A percentile compares a stretch with the other conserved stretches of the same genome.
Conservation (phyloP, 768 basidiomycete genomes). For the Coprinopsis sp. region DNA sequence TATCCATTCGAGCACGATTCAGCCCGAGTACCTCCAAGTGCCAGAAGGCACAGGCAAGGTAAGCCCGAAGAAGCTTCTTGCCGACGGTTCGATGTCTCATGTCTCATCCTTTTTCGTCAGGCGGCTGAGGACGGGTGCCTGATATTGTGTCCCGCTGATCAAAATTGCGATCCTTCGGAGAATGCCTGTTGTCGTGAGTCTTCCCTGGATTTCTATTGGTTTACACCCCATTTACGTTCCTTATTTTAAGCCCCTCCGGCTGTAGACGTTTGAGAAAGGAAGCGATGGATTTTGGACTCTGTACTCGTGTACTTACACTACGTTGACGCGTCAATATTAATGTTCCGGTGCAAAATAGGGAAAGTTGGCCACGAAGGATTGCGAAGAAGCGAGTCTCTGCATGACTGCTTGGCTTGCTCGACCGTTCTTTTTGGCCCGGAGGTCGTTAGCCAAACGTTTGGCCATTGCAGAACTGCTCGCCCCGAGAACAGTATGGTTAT, state of each 20-base stretch:
- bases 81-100: constrained; percentile 10
- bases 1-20: constrained; percentile 93
- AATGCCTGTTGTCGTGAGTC: constrained; percentile 79
- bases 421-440: constrained; percentile 48
- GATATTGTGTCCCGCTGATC: constrained; percentile 66
- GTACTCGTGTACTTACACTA: constrained; percentile 6
- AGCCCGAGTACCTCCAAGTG: constrained; percentile 69
- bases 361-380: constrained; percentile 69
- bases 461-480: constrained; percentile 63
- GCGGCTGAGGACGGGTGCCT: constrained; percentile 56
- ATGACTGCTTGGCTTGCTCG: constrained; percentile 48
- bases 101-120: constrained; percentile 29
- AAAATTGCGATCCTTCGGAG: constrained; percentile 60
- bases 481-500: constrained; percentile 50
- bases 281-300: constrained; percentile 4
- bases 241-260: constrained; percentile 40
- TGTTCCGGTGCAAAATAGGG: constrained; percentile 53
- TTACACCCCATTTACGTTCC: constrained; percentile 5
- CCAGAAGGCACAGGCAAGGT: constrained; percentile 52
- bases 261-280: constrained; percentile 36
- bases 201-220: neutral
- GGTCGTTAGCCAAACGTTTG: constrained; percentile 57
- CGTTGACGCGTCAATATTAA: constrained; percentile 11
- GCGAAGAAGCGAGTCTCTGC: constrained; percentile 56
- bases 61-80: neutral